phyloP scores from a whole-genome alignment of 116 monocot species.

The Posidonia oceanica region DNA sequence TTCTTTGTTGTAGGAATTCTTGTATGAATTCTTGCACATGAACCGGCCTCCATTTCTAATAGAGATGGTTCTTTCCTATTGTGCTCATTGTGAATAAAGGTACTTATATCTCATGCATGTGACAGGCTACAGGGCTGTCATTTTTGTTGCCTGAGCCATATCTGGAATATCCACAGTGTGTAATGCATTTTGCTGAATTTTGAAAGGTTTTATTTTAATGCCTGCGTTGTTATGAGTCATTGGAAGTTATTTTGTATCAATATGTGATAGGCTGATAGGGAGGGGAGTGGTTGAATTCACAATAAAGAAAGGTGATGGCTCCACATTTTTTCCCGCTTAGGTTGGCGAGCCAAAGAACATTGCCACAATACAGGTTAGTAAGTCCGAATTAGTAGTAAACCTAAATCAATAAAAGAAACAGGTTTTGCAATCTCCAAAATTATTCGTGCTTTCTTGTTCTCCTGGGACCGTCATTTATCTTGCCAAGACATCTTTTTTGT shows the following conservation, averaged over 20 bases:
- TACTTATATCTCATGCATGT: background rate
- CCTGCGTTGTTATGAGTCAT: background rate
- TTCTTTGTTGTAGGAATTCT: too few species aligned
- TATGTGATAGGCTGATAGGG: conserved; percentile 58
- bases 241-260: background rate
- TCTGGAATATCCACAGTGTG: conserved; percentile 65
- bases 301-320: conserved; percentile 65
- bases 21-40: too few species aligned
- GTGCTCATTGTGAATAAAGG: too few species aligned
- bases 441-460: too few species aligned
- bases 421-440: too few species aligned
- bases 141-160: conserved; percentile 87
- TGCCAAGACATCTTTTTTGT: too few species aligned
- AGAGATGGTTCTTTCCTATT: too few species aligned
- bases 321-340: conserved; percentile 71
- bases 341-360: conserved; percentile 65
- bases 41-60: too few species aligned
- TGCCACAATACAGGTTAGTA: conserved; percentile 69
- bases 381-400: background rate
- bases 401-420: too few species aligned
- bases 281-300: conserved; percentile 78
- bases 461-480: too few species aligned
- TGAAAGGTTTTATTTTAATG: background rate
- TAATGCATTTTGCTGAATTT: background rate
- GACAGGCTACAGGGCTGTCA: conserved; percentile 87